Conservation (phyloP, 2,329 filamentous ascomycete species). For the Arthroderma sp. region DNA sequence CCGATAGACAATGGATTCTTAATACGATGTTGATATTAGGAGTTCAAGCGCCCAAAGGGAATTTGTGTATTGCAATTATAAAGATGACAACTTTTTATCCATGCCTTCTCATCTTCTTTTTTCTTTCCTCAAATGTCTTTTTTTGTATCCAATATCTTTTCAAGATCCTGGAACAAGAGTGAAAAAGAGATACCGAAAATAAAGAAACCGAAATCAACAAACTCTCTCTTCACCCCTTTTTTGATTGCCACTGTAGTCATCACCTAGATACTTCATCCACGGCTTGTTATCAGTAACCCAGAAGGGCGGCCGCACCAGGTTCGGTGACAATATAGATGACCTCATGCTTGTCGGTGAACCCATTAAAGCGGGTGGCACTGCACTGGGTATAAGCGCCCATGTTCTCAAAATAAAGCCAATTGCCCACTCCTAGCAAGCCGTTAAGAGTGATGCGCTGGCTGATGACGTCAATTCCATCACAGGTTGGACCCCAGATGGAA, state of each 20-base stretch:
- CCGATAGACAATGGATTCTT: neutral
- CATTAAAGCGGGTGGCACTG: constrained; percentile 95
- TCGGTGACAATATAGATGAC: constrained; percentile 93
- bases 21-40: neutral
- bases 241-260: neutral
- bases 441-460: constrained; percentile 65
- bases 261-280: neutral
- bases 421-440: constrained; percentile 72
- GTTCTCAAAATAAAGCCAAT: constrained; percentile 97
- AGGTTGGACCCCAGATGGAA: constrained; percentile 96
- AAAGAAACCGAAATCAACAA: neutral
- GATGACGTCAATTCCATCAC: constrained; percentile 95
- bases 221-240: neutral
- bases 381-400: constrained; percentile 99
- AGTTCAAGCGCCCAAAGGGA: neutral
- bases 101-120: too few species aligned
- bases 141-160: neutral
- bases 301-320: constrained; percentile 64
- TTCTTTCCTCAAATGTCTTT: neutral
- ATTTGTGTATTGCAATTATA: neutral
- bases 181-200: neutral
- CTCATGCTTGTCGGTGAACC: constrained; percentile 84
- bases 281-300: constrained; percentile 35
- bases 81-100: neutral
- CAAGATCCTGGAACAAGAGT: neutral